Evolutionary conservation across 129 eudicot genomes (phyloP).

Genomic region (Pulicaria dysenterica): DNA sequence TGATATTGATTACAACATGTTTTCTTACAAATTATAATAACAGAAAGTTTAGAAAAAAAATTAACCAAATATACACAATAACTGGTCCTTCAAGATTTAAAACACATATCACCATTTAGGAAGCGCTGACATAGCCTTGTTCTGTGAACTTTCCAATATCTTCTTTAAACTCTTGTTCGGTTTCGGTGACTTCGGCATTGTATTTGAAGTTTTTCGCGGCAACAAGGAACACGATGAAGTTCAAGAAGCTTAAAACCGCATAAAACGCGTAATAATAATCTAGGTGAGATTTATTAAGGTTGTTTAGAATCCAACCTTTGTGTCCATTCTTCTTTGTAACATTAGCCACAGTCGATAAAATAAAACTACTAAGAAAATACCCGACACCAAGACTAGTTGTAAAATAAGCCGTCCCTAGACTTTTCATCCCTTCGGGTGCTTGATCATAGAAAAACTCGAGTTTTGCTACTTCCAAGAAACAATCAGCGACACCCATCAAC

Average conservation of each 20-base stretch:
- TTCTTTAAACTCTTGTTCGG: slow-evolving; percentile 28
- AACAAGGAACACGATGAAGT: slow-evolving; percentile 52
- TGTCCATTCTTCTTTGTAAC: slow-evolving; percentile 50
- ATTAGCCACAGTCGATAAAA: slow-evolving; percentile 54
- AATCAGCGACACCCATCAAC: slow-evolving; percentile 56
- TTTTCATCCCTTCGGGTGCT: slow-evolving; percentile 80
- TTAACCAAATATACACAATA: not conserved
- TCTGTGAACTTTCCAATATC: slow-evolving; percentile 29
- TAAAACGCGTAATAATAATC: slow-evolving; percentile 65
- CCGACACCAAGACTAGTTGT: slow-evolving; percentile 63
- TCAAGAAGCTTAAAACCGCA: slow-evolving; percentile 51
- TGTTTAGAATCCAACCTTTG: slow-evolving; percentile 62
- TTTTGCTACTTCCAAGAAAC: slow-evolving; percentile 60
- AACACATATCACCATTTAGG: no score
- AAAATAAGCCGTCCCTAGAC: slow-evolving; percentile 65
- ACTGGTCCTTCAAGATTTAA: not conserved
- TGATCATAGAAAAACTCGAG: slow-evolving; percentile 78
- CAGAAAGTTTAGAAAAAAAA: not conserved
- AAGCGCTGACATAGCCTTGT: slow-evolving; percentile 18
- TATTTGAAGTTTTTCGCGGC: slow-evolving; percentile 45
- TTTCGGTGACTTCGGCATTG: slow-evolving; percentile 27
- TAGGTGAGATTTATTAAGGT: slow-evolving; percentile 54
- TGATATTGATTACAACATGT: no score
- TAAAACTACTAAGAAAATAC: slow-evolving; percentile 52
- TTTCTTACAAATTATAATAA: not conserved